Base-by-base conservation (phyloP, 768 basidiomycete species). In the Phlebiopsis gigantea region DNA sequence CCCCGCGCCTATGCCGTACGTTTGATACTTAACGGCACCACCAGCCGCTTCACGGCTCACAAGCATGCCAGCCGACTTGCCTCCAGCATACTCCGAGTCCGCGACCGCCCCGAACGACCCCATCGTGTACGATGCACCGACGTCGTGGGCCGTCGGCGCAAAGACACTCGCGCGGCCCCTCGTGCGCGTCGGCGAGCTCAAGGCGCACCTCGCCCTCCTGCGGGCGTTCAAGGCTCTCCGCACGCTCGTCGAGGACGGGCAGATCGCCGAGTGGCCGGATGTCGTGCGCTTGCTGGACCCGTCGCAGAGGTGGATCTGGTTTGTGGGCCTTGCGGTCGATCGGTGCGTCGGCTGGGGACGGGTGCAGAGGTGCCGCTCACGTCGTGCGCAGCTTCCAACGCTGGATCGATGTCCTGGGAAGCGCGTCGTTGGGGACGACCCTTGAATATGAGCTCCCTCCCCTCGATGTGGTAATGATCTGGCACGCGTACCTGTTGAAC, bases 401-500 rank as follows among this genome's bases (percentile, higher is more conserved):
- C 14, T 50, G 51, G 41, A 31, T 41, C 14, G 21, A 25, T 4
- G 26, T 39, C 42, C 22, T 68, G 21, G 49, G 10, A 15, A 12
- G 24, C 14, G 0, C 22, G 42, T 51, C 55, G 5, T 41, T 34
- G 19, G 29, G 29, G 4, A 15, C 45, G 24, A 69, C 71, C 39
- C 57, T 72, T 22, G 25, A 59, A 21, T 56, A 54, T 2, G 65
- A 69, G 12, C 41, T 73, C 12, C 74, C 75, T 0, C 75, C 74
- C 12, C 22, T 73, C 26, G 74, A 75, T 44, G 74, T 76, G 28
- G 70, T 72, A 62, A 75, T 76, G 73, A 68, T 75, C 19, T 74
- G 75, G 69, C 74, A 75, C 10, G 73, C 74, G 1, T 75, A 75
- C 62, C 21, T 73, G 47, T 68, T 75, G n/a, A 72, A 63, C 47